Evolutionary conservation across 2,329 filamentous ascomycete species (phyloP), one percentile per base, ranked within the genome.

Genomic region (Xylariaceae sp.): DNA sequence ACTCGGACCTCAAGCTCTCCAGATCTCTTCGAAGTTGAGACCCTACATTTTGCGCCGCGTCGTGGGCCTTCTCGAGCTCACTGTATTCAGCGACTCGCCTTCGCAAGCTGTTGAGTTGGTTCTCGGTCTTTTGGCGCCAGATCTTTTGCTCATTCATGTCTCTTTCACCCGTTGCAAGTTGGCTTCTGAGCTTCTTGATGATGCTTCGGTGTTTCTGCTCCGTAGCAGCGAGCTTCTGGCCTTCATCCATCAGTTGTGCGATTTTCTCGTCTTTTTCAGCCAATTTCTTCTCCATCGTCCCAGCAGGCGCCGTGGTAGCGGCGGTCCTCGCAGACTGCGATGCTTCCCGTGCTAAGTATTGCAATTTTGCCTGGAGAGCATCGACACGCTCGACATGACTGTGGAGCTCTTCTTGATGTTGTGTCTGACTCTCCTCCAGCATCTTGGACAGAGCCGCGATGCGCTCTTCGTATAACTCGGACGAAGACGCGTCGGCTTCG

Each of bases 221-320:
- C 0, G 76, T 83, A 47, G 82, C 84, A 2, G 87, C 89, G 7
- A 96, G 69, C 45, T 83, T 88, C 49, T 92, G 84, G 1, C 93
- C 92, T 63, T 98, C 92, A 47, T 94, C 82, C 69, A 98, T 83
- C 10, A 98, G 65, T 29, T 89, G 65, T 3, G 89, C 86, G 49
- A 96, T 93, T 55, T 85, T 85, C 48, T 90, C 80, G 49, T 96
- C 89, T 53, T 88, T 94, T 50, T 94, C 88, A 1, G 86, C 83
- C 11, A 96, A 58, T 52, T 84, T 88, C 56, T 81, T 85, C 44
- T 94, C 84, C 2, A 68, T 37, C 36, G 79, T 84, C 5, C 82
- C 82, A 0, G 74, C 54, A 2, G 73, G 64, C 1, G 82, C 77
- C 16, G 70, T 64, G n/a, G 70, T 63, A 3, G 76, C 78, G 5